Evolutionary conservation across 768 basidiomycete genomes (phyloP).

Genomic region (Pisolithus orientalis): DNA sequence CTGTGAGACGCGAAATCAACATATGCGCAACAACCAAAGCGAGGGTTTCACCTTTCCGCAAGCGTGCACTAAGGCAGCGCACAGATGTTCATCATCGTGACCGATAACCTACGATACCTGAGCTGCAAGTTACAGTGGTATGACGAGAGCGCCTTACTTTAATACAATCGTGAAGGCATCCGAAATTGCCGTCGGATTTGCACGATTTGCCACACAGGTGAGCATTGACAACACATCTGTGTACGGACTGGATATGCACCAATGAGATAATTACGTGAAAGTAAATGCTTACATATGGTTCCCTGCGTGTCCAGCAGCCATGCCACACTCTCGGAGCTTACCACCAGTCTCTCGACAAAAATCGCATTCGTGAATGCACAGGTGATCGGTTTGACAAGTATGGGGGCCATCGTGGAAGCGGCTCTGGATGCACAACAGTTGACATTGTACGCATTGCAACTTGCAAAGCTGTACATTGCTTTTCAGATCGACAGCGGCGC

Average conservation of each 20-base stretch:
- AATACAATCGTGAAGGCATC: conserved; percentile 44
- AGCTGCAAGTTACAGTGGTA: background rate
- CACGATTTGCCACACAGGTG: conserved; percentile 33
- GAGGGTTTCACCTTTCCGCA: conserved; percentile 39
- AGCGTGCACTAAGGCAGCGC: conserved; percentile 41
- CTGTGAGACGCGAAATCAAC: conserved; percentile 15
- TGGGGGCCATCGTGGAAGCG: conserved; percentile 40
- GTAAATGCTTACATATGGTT: conserved; percentile 37
- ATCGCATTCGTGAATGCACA: conserved; percentile 35
- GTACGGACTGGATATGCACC: background rate
- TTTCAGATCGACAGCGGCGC: conserved; percentile 34
- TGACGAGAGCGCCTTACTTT: conserved; percentile 30
- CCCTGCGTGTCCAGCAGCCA: conserved; percentile 43
- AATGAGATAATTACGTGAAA: too few relatives aligned
- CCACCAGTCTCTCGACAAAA: conserved; percentile 30
- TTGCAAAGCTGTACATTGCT: conserved; percentile 41
- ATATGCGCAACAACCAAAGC: background rate
- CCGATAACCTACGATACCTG: conserved; percentile 29
- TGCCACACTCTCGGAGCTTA: conserved; percentile 31
- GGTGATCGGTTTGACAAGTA: conserved; percentile 41
- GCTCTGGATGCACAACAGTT: conserved; percentile 38
- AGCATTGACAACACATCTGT: conserved; percentile 41
- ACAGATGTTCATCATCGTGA: conserved; percentile 41
- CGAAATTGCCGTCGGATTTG: conserved; percentile 32
- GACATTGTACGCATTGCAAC: conserved; percentile 38